Evolutionary conservation across 73 alveolate species (phyloP).

Genomic region (Paramecium tetraurelia): DNA sequence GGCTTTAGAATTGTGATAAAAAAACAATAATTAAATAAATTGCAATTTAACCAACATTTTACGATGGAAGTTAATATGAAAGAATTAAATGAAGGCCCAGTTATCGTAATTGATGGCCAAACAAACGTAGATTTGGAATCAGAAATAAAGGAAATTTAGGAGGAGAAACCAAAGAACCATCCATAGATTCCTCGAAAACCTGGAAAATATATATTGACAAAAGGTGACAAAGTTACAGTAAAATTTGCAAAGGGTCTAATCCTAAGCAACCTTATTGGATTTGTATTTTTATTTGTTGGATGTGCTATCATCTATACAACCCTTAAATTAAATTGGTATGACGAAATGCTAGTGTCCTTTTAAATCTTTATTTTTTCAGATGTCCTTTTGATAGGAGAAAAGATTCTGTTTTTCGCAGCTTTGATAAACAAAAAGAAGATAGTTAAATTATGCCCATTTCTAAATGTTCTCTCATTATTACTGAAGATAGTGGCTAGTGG

Average conservation of each 20-base stretch:
- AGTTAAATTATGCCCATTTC: background rate
- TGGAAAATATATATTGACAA: background rate
- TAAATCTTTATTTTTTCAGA: background rate
- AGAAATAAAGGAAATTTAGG: background rate
- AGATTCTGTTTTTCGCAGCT: background rate
- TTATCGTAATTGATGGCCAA: background rate
- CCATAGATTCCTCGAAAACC: background rate
- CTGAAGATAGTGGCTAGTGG: background rate
- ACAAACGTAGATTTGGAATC: background rate
- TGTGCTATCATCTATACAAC: background rate
- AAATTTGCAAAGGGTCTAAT: background rate
- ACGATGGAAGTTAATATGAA: background rate
- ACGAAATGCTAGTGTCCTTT: background rate
- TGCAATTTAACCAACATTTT: background rate
- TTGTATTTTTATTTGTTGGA: background rate
- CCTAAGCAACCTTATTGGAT: background rate
- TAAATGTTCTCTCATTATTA: background rate
- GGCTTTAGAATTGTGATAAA: background rate
- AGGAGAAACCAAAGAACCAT: background rate
- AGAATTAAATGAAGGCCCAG: background rate
- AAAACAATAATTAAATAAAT: background rate
- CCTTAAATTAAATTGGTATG: background rate
- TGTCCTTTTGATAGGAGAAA: background rate
- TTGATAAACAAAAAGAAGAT: background rate
- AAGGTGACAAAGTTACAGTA: background rate